A percentile compares a stretch with the other conserved stretches of the same genome.
Evolutionary conservation across 2,329 filamentous ascomycete species (phyloP).

Genomic region (Talaromyces sp.): DNA sequence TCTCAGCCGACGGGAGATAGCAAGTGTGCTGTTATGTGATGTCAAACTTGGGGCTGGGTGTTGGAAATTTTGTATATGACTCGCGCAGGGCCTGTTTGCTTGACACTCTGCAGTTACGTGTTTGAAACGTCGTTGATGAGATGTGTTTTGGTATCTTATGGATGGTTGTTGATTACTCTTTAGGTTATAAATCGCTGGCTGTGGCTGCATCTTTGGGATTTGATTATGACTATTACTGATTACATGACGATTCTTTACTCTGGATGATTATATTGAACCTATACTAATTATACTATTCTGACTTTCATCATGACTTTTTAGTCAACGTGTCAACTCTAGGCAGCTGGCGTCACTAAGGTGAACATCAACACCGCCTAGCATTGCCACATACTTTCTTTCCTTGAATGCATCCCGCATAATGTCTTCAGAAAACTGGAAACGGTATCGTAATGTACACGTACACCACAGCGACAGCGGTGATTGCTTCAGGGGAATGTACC

Average conservation of each 20-base stretch:
- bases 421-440: not conserved
- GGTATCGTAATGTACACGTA: not conserved
- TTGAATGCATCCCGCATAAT: not conserved
- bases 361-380: not conserved
- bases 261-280: not conserved
- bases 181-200: not conserved
- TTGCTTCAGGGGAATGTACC: not conserved
- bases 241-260: not conserved
- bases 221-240: not conserved
- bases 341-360: not conserved
- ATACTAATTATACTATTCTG: not conserved
- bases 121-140: not conserved
- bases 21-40: constrained; percentile 82
- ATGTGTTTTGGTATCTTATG: not conserved
- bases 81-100: not conserved
- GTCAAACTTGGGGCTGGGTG: not conserved
- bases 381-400: not conserved
- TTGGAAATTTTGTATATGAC: constrained; percentile 1
- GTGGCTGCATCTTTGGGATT: constrained; percentile 3
- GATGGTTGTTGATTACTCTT: not conserved
- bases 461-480: not conserved
- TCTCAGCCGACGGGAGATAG: constrained; percentile 74
- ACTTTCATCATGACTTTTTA: not conserved
- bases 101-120: not conserved
- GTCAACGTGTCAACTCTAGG: not conserved